Base-by-base conservation (phyloP, 768 basidiomycete species). In the Hemileccinum impolitum region DNA sequence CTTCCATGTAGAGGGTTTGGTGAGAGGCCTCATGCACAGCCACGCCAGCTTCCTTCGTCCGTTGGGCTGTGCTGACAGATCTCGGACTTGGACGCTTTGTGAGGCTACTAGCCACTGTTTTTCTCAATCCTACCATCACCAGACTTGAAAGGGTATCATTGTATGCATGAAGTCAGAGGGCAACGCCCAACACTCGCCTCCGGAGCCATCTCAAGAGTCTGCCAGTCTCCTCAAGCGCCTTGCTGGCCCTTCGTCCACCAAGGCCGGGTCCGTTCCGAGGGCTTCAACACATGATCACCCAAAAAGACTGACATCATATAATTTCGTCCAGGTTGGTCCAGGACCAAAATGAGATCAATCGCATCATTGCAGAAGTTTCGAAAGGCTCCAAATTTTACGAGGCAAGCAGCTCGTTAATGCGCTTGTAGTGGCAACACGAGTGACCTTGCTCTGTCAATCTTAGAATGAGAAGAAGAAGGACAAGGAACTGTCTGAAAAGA, bases 321-420 rank as follows among this genome's bases (percentile, higher is more conserved):
- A 51, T 45, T 8, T 47, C 35, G 18, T 48, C 18, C 53, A 85
- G 87, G 45, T 77, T 90, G 50, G 77, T 85, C 8, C 80, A 80
- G 53, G 88, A 90, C 58, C 88, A 91, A 60, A 76, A 80, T 28
- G 91, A 91, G 61, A 87, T 95, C 39, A 94, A 94, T 57, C 81
- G 80, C 15, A 79, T 93, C 47, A 96, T 95, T 44, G 88, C 90
- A 1, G 90, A 95, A 45, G 92, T 82, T 15, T 93, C 90, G 7
- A 93, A 90, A 62, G 94, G 94, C 4, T 94, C 92, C 23, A 93
- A 92, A 69, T 97, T 88, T 68, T 94, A 90, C 64, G 83, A 92
- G 73, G 87, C 80, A 63, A 60, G 74, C 54, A 28, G 43, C 40
- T 34, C 23, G n/a, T 12, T 35, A 14, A 21, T n/a, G 18, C 14